Evolutionary conservation across 163 green algal species (phyloP).

Genomic region (Trebouxiophyceae sp.): DNA sequence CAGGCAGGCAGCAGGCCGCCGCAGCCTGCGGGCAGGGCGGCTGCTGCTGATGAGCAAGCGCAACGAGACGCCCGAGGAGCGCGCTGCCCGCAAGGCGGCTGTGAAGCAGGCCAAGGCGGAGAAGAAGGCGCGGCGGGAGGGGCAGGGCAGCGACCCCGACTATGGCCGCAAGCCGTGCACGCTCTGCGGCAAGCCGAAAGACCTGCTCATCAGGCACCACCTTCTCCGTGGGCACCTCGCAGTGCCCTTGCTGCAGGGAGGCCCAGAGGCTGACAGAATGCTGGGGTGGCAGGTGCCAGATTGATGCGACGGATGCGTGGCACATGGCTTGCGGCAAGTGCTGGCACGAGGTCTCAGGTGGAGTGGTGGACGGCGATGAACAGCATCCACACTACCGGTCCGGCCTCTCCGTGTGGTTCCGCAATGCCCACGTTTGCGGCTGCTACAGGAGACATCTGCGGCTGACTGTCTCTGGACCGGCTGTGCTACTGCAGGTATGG

Average conservation of each 20-base stretch:
- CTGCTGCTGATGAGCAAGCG: no score
- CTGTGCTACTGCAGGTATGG: no score
- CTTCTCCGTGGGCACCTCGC: no score
- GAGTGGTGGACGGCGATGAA: neutral
- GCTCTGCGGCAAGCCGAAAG: neutral
- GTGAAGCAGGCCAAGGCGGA: neutral
- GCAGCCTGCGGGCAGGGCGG: no score
- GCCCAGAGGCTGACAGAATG: neutral
- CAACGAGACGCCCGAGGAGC: neutral
- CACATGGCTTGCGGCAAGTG: neutral
- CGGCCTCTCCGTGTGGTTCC: no score
- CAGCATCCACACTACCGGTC: neutral
- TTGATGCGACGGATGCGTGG: neutral
- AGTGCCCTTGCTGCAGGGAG: no score
- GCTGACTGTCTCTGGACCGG: no score
- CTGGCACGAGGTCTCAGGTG: neutral
- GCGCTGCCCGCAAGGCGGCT: neutral
- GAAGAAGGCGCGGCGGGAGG: neutral
- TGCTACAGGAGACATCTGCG: no score
- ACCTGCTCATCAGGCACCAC: neutral
- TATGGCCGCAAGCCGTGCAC: neutral
- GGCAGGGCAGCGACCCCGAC: neutral
- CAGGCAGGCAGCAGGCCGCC: no score
- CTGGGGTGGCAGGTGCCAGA: neutral
- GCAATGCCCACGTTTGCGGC: no score